A percentile compares a stretch with the other conserved stretches of the same genome.
phyloP scores from a whole-genome alignment of 225 moss, liverwort and hornwort genomes.

The Antitrichia curtipendula region DNA sequence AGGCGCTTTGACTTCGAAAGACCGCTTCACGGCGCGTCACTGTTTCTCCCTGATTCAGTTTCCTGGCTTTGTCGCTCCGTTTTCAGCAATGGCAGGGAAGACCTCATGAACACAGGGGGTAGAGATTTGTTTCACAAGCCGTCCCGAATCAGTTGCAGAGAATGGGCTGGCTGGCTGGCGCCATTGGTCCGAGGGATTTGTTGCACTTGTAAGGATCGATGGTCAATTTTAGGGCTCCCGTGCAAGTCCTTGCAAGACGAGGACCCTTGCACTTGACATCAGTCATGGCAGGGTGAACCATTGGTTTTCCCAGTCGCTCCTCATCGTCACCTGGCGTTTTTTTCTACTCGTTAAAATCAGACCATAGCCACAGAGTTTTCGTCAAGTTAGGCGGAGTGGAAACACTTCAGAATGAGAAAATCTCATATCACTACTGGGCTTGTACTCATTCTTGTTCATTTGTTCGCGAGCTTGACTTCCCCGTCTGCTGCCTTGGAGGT shows the following conservation, averaged over 20 bases:
- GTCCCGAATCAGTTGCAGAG: neutral
- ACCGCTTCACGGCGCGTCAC: neutral
- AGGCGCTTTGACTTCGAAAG: neutral
- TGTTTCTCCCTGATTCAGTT: neutral
- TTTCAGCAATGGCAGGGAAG: neutral
- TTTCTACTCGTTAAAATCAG: neutral
- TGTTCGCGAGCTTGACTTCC: neutral
- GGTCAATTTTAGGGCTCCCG: neutral
- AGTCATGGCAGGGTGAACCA: neutral
- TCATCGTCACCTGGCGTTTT: neutral
- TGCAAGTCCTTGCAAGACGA: neutral
- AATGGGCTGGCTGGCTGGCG: neutral
- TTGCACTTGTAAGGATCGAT: neutral
- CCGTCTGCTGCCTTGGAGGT: slow-evolving; percentile 7
- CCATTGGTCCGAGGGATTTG: neutral
- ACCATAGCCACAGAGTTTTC: neutral
- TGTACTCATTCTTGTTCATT: neutral
- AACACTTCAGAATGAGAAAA: neutral
- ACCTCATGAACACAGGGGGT: neutral
- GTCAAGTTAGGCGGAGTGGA: neutral
- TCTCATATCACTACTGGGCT: neutral
- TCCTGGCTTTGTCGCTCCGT: neutral
- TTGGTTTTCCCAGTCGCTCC: neutral
- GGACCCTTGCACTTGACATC: neutral
- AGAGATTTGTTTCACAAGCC: neutral